Base-by-base conservation (phyloP, 2,329 filamentous ascomycete species). In the Ceratocystis albifundus region DNA sequence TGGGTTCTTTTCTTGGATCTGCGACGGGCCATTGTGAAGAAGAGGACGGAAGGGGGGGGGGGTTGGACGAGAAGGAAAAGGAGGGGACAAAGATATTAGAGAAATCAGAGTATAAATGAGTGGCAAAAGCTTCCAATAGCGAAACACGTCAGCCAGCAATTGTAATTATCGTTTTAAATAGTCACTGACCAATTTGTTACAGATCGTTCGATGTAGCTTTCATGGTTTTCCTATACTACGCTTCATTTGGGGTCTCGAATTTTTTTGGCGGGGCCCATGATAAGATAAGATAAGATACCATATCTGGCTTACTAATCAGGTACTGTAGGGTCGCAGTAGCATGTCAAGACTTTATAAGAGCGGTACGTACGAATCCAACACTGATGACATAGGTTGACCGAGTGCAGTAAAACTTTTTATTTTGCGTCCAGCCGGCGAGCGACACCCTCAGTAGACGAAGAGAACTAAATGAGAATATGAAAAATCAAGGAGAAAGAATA, bases 1-100 rank as follows among this genome's bases (percentile, higher is more conserved):
- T 96, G 91, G 68, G 92, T 96, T 75, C 90, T 86, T 83, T 93
- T 96, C 80, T 96, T 96, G 64, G 85, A 86, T 73, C 90, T 82
- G 77, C 83, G 82, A 75, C 87, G 88, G 45, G 89, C 90, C 92
- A 96, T 96, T 72, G 68, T 73, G 70, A 65, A 48, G 55, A 61
- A 17, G 46, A 48, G 45, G 45, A 32, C 2, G 44, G 17, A 2
- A 7, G 10, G 12, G n/a, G 32, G 17, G 8, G 10, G 12, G n/a
- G 32, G 17, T 3, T 45, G 32, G 59, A 25, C 20, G 8, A 41
- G 32, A 12, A 1, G 48, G 48, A 20, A 20, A 12, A 44, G 22
- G 62, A 25, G 22, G 28, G 15, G 32, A 57, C 17, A 44, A 8
- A 28, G 22, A 59, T 22, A 46, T 45, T 55, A 36, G 65, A 22